Percentiles rank a stretch among this genome's conserved stretches.
These are phyloP conservation scores for Neurospora sp. DNA, from an alignment of 495 filamentous ascomycete species.

Conservation along the genomic window DNA sequence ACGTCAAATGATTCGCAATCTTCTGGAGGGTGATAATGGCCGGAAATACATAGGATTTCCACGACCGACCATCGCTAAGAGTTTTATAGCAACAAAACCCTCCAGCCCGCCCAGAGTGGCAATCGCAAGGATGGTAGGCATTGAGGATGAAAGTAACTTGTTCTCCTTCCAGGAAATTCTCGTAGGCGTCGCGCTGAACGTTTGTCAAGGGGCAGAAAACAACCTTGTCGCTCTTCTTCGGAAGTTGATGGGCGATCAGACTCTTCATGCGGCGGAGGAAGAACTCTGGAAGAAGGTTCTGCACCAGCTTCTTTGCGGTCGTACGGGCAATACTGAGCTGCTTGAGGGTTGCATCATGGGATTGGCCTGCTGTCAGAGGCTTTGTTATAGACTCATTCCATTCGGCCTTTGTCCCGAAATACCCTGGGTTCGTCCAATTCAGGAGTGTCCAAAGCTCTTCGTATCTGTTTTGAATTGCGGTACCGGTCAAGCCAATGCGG, in stretches of 20 bases:
- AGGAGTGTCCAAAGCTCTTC: constrained; percentile 94
- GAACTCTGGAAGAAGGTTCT: constrained; percentile 83
- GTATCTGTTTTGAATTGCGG: constrained; percentile 96
- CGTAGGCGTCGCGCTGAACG: constrained; percentile 76
- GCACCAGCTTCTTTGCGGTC: constrained; percentile 75
- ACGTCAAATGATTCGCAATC: constrained; percentile 83
- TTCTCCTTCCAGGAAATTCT: constrained; percentile 65
- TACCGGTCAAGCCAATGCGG: constrained; percentile 87
- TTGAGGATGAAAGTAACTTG: constrained; percentile 58
- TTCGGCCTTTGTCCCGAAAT: constrained; percentile 63
- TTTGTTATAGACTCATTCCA: constrained; percentile 72
- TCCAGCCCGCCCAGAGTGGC: constrained; percentile 55
- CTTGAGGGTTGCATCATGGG: constrained; percentile 77
- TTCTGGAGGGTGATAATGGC: constrained; percentile 72
- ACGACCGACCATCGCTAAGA: constrained; percentile 48
- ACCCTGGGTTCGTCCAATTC: constrained; percentile 93
- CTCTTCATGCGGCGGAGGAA: constrained; percentile 92
- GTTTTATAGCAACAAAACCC: constrained; percentile 72
- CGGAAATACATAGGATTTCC: constrained; percentile 82
- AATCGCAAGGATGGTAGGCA: constrained; percentile 59
- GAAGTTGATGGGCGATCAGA: constrained; percentile 87
- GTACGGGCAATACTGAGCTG: constrained; percentile 73
- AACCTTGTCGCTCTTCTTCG: constrained; percentile 87
- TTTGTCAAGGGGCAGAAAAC: constrained; percentile 90
- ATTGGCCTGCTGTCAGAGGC: constrained; percentile 76